Conservation (phyloP, 768 basidiomycete genomes). For the Tulasnella sp. region DNA sequence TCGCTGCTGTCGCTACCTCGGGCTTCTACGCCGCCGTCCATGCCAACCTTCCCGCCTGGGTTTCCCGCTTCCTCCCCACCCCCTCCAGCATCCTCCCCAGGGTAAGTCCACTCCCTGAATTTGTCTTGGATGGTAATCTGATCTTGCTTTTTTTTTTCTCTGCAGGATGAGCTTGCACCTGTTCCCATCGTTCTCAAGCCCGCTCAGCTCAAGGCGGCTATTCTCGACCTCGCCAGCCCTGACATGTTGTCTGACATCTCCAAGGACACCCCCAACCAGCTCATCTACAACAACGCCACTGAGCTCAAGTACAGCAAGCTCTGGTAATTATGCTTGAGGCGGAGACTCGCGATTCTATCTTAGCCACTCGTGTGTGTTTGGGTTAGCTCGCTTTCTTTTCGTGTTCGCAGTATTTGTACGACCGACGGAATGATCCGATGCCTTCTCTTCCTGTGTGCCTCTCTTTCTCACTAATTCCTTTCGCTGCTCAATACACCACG, state of each 20-base stretch:
- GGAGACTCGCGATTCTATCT: neutral
- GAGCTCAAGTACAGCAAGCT: constrained; percentile 18
- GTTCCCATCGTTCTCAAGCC: constrained; percentile 54
- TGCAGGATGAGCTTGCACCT: constrained; percentile 24
- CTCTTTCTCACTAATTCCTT: neutral
- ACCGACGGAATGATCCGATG: neutral
- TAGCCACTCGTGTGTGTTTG: neutral
- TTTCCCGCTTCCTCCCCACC: constrained; percentile 52
- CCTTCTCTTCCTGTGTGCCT: neutral
- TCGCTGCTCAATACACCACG: neutral
- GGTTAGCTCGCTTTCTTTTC: neutral
- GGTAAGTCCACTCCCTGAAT: neutral
- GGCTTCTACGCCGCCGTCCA: constrained; percentile 54
- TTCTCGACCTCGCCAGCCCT: constrained; percentile 56
- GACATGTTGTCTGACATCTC: constrained; percentile 53
- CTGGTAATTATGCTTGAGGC: neutral
- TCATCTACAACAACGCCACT: constrained; percentile 81
- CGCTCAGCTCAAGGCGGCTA: constrained; percentile 67
- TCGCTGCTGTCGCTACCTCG: constrained; percentile 38
- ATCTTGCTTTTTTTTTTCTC: neutral
- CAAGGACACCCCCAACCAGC: constrained; percentile 56
- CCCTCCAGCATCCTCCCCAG: neutral
- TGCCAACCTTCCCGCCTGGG: constrained; percentile 55
- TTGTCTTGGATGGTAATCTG: neutral
- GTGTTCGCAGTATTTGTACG: neutral